A percentile compares a stretch with the other conserved stretches of the same genome.
These are phyloP conservation scores for Leonotis leonurus DNA, from an alignment of 257 asterid species.

Conservation along the genomic window DNA sequence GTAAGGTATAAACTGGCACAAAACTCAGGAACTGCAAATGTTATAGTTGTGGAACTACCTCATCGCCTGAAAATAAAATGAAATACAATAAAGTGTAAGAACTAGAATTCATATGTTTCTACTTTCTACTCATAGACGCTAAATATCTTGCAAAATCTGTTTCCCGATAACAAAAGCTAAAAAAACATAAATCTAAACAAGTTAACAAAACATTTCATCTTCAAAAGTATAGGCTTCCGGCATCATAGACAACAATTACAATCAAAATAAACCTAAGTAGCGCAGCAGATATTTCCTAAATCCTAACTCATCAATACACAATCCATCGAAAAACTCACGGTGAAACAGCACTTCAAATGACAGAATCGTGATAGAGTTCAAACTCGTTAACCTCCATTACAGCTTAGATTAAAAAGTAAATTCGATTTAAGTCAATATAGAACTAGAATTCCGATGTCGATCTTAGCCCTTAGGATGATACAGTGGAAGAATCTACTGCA, in stretches of 20 bases:
- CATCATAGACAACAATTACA: background rate
- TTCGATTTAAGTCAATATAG: background rate
- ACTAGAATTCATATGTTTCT: too few relatives aligned
- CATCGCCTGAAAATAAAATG: background rate
- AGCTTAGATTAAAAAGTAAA: background rate
- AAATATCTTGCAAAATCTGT: background rate
- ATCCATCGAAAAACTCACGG: conserved; percentile 17
- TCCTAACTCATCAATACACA: conserved; percentile 9
- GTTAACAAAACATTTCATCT: background rate
- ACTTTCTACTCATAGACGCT: conserved; percentile 4
- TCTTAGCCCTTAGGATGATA: background rate
- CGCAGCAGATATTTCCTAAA: background rate
- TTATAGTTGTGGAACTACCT: conserved; percentile 9
- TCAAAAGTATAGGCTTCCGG: background rate
- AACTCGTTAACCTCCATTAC: conserved; percentile 64
- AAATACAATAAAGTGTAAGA: too few relatives aligned
- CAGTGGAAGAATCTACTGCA: conserved; percentile 1
- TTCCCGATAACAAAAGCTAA: conserved; percentile 5
- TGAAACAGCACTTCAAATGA: conserved; percentile 28
- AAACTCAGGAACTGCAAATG: conserved; percentile 14
- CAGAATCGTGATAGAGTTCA: conserved; percentile 46
- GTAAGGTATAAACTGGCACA: background rate
- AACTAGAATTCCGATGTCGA: conserved; percentile 6
- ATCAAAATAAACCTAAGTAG: background rate
- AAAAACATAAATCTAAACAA: background rate